Base-by-base conservation (phyloP, 2,329 filamentous ascomycete genomes). In the Penicillium sclerotigenum region DNA sequence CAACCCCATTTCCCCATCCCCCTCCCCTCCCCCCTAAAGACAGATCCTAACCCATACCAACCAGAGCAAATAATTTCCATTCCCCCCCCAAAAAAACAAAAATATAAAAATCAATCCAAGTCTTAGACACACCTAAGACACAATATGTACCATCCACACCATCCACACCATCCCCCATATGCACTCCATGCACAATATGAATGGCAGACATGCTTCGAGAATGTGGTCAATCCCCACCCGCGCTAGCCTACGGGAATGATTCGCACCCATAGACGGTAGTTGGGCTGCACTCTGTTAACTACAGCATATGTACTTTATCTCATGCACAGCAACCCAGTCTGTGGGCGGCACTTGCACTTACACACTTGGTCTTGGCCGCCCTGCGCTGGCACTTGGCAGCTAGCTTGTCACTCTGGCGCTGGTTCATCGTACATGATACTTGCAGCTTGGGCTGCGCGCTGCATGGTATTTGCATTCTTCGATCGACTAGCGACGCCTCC, bases 191-290 rank as follows among this genome's bases (percentile, higher is more conserved):
- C 20, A 45, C 38, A 51, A 45, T 43, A 4, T 43, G 37, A 51
- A 51, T 41, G 51, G 42, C 33, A 41, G 59, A 55, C 45, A 60
- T 58, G 58, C 46, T 61, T 62, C 54, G 59, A 64, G 59, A 65
- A 64, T 59, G 61, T 57, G 54, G 59, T 16, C 14, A 16, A 22
- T 33, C 37, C 53, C 47, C 54, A 49, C 57, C 43, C 49, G 37
- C 31, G 8, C 26, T 6, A 36, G 22, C 10, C 22, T 41, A 36
- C 33, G 41, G 52, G 48, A 42, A 58, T 51, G 43, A 50, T 41
- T 36, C n/a, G 33, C 45, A 29, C 5, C 18, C 24, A 41, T 33
- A 22, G 2, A 24, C 14, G 9, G 11, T 36, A 29, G 24, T 36
- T 11, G 26, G 24, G 26, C 47, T 49, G 14, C 14, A 18, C 1